Base-by-base conservation (phyloP, 768 basidiomycete species). In the Albatrellus ellisii region DNA sequence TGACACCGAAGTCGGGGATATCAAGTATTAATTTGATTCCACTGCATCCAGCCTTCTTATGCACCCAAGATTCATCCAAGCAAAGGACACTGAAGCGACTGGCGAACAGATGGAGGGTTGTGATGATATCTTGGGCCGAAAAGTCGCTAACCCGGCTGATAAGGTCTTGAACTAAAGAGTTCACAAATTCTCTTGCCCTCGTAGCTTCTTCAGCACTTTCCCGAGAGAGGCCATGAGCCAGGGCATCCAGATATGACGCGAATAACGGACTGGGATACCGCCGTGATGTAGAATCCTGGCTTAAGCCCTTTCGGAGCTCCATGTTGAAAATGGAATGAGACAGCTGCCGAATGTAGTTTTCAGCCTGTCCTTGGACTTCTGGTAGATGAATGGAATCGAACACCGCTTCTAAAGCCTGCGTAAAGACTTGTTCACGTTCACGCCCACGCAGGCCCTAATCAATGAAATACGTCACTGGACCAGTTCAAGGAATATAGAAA, bases 21-120 rank as follows among this genome's bases (percentile, higher is more conserved):
- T 66, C 62, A 0, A 81, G 75, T 63, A 99, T 73, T 40, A 92
- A 76, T 46, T 72, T 74, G 56, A 98, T 82, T 3, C 90, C 94
- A 36, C 64, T 68, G 51, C 86, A 90, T 10, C 90, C 95, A 7
- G 92, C 94, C 53, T 78, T 79, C 60, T 97, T 95, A 42, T 77
- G 70, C 3, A 70, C 70, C 92, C 92, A 95, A 0, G 85, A 71
- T 53, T 91, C 90, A 44, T 95, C 92, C 42, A 91, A 72, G 55
- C 92, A 95, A 20, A 95, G 67, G 2, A 83, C 77, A 33, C 74
- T 78, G 62, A 97, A 86, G 12, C 87, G 77, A 46, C 75, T 75
- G 5, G 85, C 79, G 33, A 98, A 68, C 49, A 89, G 81, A 54
- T 89, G 82, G 37, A 97, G 62, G 26, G 88, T 73, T 6, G 68